A percentile compares a stretch with the other conserved stretches of the same genome.
These are phyloP conservation scores for Lolium perenne DNA, from an alignment of 176 grass and related monocot species.

Conservation along the genomic window DNA sequence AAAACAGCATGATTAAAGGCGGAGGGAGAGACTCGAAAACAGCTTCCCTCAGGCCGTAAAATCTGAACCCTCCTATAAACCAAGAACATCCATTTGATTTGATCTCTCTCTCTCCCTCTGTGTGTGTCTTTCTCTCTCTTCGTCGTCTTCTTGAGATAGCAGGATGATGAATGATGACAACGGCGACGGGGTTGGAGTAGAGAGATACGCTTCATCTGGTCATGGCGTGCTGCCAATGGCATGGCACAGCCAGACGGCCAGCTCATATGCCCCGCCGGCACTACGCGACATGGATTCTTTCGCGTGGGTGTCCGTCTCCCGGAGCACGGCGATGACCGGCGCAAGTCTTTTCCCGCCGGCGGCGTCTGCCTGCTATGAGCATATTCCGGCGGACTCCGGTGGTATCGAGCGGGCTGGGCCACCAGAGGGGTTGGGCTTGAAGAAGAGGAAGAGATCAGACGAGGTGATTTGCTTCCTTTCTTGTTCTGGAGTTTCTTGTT, in stretches of 20 bases:
- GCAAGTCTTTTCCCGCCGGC: conserved; percentile 31
- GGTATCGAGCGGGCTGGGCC: conserved; percentile 42
- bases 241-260: conserved; percentile 26
- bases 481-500: not conserved
- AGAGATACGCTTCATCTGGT: conserved; percentile 35
- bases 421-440: conserved; percentile 59
- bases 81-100: conserved; percentile 22
- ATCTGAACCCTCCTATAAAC: conserved; percentile 44
- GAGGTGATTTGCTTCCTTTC: conserved; percentile 50
- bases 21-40: conserved; percentile 49
- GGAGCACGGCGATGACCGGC: conserved; percentile 24
- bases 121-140: not conserved
- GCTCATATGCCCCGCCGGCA: not conserved
- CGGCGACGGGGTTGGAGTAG: conserved; percentile 9
- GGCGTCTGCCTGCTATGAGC: not conserved
- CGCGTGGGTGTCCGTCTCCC: conserved; percentile 24
- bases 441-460: conserved; percentile 70
- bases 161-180: conserved; percentile 36
- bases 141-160: not conserved
- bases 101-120: not conserved
- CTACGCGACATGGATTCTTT: conserved; percentile 48
- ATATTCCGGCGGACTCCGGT: conserved; percentile 45
- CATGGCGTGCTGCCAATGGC: conserved; percentile 5
- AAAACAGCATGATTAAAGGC: conserved; percentile 73
- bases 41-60: not conserved